Conservation (phyloP, 2,329 filamentous ascomycete genomes). For the Calonectria honghensis region DNA sequence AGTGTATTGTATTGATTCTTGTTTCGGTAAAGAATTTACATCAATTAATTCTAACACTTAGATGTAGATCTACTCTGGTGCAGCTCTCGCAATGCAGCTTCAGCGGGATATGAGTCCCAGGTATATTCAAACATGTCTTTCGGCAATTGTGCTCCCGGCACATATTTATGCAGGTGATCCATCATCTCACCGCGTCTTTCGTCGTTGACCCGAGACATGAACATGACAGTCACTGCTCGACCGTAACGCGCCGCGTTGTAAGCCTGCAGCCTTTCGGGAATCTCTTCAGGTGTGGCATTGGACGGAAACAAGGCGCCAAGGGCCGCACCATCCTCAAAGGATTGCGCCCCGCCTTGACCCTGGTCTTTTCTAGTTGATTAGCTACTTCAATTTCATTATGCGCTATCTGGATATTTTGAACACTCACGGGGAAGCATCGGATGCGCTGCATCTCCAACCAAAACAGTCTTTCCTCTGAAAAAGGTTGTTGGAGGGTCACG, state of each 20-base stretch:
- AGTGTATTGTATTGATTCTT: no score
- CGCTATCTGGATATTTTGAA: fast-evolving
- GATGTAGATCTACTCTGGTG: not conserved
- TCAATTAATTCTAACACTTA: not conserved
- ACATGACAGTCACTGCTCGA: constrained; percentile 22
- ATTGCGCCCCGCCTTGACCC: constrained; percentile 41
- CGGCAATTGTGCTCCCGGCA: not conserved
- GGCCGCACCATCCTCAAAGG: constrained; percentile 39
- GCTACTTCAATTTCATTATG: not conserved
- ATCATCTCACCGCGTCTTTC: constrained; percentile 31
- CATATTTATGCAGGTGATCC: constrained; percentile 19
- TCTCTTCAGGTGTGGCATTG: constrained; percentile 6
- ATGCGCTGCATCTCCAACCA: constrained; percentile 41
- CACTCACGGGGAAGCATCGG: constrained; percentile 41
- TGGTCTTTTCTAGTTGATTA: constrained; percentile 23
- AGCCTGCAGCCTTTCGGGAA: constrained; percentile 4
- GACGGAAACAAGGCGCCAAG: constrained; percentile 31
- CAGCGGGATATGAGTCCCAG: constrained; percentile 11
- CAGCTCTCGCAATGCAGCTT: not conserved
- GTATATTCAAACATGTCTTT: constrained; percentile 22
- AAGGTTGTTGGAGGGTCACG: constrained; percentile 8
- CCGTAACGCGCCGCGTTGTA: constrained; percentile 38
- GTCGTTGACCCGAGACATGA: constrained; percentile 18
- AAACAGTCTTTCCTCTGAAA: constrained; percentile 5
- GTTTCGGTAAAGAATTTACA: not conserved